phyloP scores from a whole-genome alignment of 139 green algal species.

The Tetratostichococcus sp. region DNA sequence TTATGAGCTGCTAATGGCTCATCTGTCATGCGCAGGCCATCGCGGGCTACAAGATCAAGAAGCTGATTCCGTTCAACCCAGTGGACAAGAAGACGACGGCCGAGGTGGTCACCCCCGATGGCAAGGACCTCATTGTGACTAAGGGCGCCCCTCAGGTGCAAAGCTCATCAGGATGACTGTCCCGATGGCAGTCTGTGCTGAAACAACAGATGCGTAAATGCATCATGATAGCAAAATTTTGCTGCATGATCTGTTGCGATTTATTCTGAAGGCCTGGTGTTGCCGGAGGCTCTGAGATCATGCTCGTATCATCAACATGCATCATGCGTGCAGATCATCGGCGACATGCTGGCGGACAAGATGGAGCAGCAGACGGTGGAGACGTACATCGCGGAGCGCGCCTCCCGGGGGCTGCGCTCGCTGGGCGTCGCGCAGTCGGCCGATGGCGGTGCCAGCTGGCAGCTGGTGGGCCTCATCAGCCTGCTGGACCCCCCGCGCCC shows the following conservation, averaged over 20 bases:
- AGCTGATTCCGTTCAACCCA: conserved; percentile 42
- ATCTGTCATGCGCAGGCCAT: conserved; percentile 11
- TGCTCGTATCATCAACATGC: no score
- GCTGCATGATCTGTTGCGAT: no score
- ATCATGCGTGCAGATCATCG: conserved; percentile 15
- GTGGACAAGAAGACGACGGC: conserved; percentile 42
- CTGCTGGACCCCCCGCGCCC: conserved; percentile 77
- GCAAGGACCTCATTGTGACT: not conserved
- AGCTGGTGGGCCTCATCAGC: conserved; percentile 60
- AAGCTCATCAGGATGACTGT: not conserved
- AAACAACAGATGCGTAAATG: no score
- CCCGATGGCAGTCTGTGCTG: no score
- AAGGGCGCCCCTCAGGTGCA: conserved; percentile 41
- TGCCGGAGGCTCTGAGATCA: no score
- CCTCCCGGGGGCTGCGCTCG: conserved; percentile 21
- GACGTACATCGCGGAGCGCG: conserved; percentile 32
- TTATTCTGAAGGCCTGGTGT: no score
- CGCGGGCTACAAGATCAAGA: conserved; percentile 13
- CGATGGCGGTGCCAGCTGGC: conserved; percentile 23
- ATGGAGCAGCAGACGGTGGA: conserved; percentile 7
- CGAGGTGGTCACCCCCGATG: conserved; percentile 2
- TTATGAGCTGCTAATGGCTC: no score
- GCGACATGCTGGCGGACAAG: conserved; percentile 16
- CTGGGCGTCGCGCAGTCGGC: conserved; percentile 30
- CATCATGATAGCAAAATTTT: no score